Percentiles rank a stretch among this genome's conserved stretches.
Evolutionary conservation across 176 grass and related monocot genomes (phyloP).

Genomic region (Cenchrus purpureus): DNA sequence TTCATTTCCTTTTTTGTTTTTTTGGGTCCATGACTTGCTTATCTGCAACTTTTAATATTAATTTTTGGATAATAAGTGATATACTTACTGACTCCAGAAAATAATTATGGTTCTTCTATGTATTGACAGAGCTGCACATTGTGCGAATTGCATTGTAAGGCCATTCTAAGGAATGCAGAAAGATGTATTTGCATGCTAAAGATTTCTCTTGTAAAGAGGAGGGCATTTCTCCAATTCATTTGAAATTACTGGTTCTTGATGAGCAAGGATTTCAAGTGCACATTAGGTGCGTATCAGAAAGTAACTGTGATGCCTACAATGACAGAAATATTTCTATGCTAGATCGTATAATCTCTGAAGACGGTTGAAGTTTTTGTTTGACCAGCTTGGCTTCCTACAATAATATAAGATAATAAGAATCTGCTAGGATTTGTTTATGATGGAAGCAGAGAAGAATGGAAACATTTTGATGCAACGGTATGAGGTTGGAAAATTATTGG

Average conservation of each 20-base stretch:
- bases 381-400: neutral
- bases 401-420: slow-evolving; percentile 14
- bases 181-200: slow-evolving; percentile 46
- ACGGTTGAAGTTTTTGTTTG: slow-evolving; percentile 26
- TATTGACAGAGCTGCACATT: slow-evolving; percentile 12
- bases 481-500: slow-evolving; percentile 49
- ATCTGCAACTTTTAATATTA: neutral
- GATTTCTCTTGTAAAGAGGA: slow-evolving; percentile 33
- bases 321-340: slow-evolving; percentile 24
- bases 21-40: neutral
- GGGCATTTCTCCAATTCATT: slow-evolving; percentile 21
- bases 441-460: slow-evolving; percentile 46
- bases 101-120: slow-evolving; percentile 19
- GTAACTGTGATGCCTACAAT: slow-evolving; percentile 9
- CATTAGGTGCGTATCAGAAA: slow-evolving; percentile 21
- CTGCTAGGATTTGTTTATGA: neutral
- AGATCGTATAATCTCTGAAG: slow-evolving; percentile 39
- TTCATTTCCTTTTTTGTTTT: neutral
- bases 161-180: slow-evolving; percentile 51
- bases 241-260: slow-evolving; percentile 38
- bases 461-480: slow-evolving; percentile 44
- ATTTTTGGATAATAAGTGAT: neutral
- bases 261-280: slow-evolving; percentile 40
- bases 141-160: neutral
- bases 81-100: neutral